Conservation (phyloP, 768 basidiomycete species). For the Lentinula sp. region DNA sequence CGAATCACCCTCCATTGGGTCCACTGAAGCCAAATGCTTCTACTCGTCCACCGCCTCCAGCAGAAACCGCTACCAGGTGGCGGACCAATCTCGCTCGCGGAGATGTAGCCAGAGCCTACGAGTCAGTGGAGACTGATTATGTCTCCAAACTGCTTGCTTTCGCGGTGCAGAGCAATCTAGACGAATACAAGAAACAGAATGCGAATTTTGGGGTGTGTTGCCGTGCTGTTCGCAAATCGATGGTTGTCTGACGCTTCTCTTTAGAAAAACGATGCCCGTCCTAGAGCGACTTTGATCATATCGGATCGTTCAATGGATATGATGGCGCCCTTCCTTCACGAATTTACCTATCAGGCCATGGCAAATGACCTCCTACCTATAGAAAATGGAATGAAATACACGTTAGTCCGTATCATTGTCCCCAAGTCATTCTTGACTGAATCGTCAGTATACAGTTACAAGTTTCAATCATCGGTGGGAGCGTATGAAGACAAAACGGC, state of each 20-base stretch:
- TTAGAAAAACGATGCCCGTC: constrained; percentile 60
- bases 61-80: constrained; percentile 66
- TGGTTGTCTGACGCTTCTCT: background rate
- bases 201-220: constrained; percentile 81
- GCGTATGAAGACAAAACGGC: constrained; percentile 86
- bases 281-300: constrained; percentile 78
- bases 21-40: constrained; percentile 65
- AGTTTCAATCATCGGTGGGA: constrained; percentile 86
- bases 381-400: constrained; percentile 79
- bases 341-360: constrained; percentile 99
- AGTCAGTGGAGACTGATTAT: constrained; percentile 69
- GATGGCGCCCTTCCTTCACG: constrained; percentile 85
- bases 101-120: constrained; percentile 58
- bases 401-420: constrained; percentile 43
- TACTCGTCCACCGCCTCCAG: constrained; percentile 60
- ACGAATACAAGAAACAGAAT: constrained; percentile 82
- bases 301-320: constrained; percentile 98
- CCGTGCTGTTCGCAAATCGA: background rate
- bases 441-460: constrained; percentile 53
- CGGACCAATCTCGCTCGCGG: constrained; percentile 78
- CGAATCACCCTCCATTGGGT: constrained; percentile 78
- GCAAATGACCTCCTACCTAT: constrained; percentile 90
- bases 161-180: constrained; percentile 77
- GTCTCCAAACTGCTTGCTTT: constrained; percentile 78
- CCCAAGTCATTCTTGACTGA: background rate